Evolutionary conservation across 1,284 basidiomycete genomes (phyloP), one percentile per base, ranked within the genome.

Genomic region (Dichomitus squalens): DNA sequence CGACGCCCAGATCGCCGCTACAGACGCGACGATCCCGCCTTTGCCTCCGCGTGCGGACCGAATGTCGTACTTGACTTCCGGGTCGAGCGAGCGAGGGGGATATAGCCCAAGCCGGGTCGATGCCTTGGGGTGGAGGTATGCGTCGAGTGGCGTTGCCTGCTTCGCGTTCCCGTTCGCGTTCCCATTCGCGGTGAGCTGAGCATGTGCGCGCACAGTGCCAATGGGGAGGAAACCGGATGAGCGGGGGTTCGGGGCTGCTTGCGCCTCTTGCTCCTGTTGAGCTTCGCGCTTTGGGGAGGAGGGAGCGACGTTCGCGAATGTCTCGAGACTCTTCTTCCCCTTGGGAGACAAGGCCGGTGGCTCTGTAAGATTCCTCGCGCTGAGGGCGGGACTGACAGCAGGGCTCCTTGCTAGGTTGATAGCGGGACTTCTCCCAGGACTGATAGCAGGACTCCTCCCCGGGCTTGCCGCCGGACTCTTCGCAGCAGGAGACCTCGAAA

Each of bases 31-130:
- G 51, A 82, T 81, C 9, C 90, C 92, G 0, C 91, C 91, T 50
- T 80, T 76, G 2, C 92, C 92, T 2, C 92, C 90, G 23, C 90
- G 81, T 9, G 90, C 90, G 38, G 88, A 91, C 5, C 86, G 83
- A 20, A 89, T 72, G 65, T 92, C 85, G 68, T 92, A 92, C 61
- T 85, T 87, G 23, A 76, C 76, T 54, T 83, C 83, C 0, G 80
- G 72, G 63, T 83, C 80, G 18, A 57, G 64, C 8, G 68, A 61
- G 2, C 71, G 71, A 16, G 74, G 71, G 2, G 76, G 73, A 52
- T 77, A 75, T 0, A 67, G 65, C 7, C 75, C 52, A 7, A 64
- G 58, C 9, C 61, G 55, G 31, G 64, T 54, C 9, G 62, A 52
- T 8, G 61, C 58, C 35, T 59, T 59, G 29, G 62, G 50, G 7